phyloP scores from a whole-genome alignment of 345 rosid species.

The Kernera saxatilis region DNA sequence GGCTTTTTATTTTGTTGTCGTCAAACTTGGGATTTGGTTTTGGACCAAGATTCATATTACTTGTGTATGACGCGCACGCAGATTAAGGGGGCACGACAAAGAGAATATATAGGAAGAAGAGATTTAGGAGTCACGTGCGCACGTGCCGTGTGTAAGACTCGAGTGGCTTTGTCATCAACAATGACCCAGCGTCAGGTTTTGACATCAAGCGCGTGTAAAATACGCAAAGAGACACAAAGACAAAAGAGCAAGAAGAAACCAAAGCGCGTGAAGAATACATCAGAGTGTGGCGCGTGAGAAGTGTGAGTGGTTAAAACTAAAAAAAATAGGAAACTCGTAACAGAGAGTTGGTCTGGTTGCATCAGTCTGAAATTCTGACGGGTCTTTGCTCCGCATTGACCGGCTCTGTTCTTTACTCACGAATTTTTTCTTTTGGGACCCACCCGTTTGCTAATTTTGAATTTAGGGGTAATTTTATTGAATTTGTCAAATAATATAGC shows the following conservation, averaged over 20 bases:
- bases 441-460: background rate
- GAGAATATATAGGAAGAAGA: conserved; percentile 32
- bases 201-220: background rate
- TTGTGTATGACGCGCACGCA: conserved; percentile 25
- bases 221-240: background rate
- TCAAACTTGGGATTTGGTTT: conserved; percentile 13
- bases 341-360: conserved; percentile 21
- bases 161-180: conserved; percentile 15
- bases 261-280: background rate
- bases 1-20: background rate
- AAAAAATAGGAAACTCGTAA: background rate
- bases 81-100: conserved; percentile 28
- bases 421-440: conserved; percentile 26
- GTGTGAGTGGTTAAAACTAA: background rate
- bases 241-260: background rate
- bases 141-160: conserved; percentile 53
- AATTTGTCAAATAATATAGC: background rate
- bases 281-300: background rate
- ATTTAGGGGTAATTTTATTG: background rate
- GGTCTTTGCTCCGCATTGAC: conserved; percentile 67
- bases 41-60: conserved; percentile 26
- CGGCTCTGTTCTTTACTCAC: conserved; percentile 39
- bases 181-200: background rate
- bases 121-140: conserved; percentile 69
- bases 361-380: conserved; percentile 31